Base-by-base conservation (phyloP, 345 rosid genomes). In the Turritis glabra region DNA sequence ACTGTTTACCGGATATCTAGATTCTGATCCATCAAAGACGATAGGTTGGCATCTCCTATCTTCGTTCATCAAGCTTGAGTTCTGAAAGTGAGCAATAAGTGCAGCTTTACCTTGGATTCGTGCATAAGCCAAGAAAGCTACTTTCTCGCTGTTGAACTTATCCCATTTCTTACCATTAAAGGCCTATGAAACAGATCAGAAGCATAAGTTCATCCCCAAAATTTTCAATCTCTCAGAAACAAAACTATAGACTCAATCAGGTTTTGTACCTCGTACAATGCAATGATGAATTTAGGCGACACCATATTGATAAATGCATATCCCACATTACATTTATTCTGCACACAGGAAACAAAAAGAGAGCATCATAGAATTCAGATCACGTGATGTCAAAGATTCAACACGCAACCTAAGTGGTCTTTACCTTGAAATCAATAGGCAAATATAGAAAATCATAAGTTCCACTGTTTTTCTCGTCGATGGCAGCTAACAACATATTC, bases 291-390 rank as follows among this genome's bases (percentile, higher is more conserved):
- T n/a, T 81, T 75, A 69, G 96, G 88, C 43, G 93, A 88, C 57
- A 88, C 62, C 91, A 90, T 86, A 38, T 90, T 90, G 77, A 90
- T 90, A 74, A 90, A 90, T 25, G 91, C 96, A 79, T 90, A 90
- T 40, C 96, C 96, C 69, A 90, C 91, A 59, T 84, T 90, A 84
- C 96, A 90, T 76, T 90, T 90, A 61, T 90, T 88, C 96, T 90
- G 89, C 87, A 82, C 47, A 58, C 12, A 59, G 11, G 2, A 46
- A 33, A 67, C 44, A 13, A 59, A 35, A 13, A 15, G 8, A 57
- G 55, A 58, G 46, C 60, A 48, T 5, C 14, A 71, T 15, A 25
- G 27, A 60, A 27, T 19, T 26, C n/a, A 26, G 18, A 82, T 67
- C 27, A 66, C 15, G 50, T 56, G 19, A 32, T 32, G 19, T 44